Conservation (phyloP, 139 green algal genomes). For the Choricystis sp. region DNA sequence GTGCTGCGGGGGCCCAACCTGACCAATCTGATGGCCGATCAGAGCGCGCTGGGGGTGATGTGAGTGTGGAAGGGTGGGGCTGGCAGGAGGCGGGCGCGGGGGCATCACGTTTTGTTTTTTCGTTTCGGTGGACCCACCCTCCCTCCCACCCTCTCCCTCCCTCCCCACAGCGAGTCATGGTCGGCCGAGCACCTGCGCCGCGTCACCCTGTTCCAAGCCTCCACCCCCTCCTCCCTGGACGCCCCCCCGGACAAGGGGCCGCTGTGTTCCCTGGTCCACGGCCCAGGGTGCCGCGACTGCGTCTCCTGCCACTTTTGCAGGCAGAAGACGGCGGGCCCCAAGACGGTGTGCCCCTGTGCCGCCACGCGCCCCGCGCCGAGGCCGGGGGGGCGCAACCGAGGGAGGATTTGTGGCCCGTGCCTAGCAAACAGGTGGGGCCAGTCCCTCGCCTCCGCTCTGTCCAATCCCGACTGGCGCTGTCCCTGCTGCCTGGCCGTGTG, state of each 20-base stretch:
- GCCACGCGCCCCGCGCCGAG: too few species aligned
- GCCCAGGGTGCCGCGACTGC: neutral
- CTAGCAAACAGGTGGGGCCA: neutral
- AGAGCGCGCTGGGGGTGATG: too few species aligned
- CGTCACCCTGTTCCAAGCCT: neutral
- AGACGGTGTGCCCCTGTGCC: neutral
- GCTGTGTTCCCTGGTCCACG: neutral
- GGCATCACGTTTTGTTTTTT: too few species aligned
- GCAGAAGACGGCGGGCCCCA: neutral
- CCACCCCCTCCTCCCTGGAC: neutral
- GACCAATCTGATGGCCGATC: too few species aligned
- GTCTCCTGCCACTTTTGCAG: neutral
- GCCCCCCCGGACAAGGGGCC: neutral
- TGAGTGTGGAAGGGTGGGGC: too few species aligned
- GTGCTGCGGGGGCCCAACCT: too few species aligned
- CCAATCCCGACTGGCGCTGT: neutral
- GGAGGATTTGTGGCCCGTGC: neutral
- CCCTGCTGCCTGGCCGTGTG: neutral
- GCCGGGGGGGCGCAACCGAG: too few species aligned
- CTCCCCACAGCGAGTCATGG: neutral
- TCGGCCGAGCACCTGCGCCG: neutral
- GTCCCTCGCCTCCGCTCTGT: neutral
- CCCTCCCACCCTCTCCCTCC: neutral
- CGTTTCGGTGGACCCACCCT: neutral
- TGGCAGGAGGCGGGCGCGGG: too few species aligned